These are phyloP conservation scores for Penicillium mononematosum DNA, from an alignment of 495 filamentous ascomycete genomes.

Conservation along the genomic window DNA sequence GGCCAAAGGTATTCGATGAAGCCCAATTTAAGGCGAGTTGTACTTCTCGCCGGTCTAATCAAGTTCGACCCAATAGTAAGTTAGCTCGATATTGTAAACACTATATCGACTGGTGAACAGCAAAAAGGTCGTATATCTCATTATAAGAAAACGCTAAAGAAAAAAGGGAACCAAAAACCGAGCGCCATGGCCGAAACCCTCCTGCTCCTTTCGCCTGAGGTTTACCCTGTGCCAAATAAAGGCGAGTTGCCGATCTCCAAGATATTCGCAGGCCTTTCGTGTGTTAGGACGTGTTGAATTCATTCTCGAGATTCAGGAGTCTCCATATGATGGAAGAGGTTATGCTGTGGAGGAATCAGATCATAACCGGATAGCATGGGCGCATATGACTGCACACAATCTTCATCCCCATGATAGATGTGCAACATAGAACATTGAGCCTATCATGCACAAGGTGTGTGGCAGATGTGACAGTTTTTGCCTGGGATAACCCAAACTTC, in stretches of 20 bases:
- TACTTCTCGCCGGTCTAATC: background rate
- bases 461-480: constrained; percentile 49
- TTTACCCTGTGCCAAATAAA: background rate
- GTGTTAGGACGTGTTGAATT: background rate
- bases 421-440: background rate
- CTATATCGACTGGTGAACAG: background rate
- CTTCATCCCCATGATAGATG: background rate
- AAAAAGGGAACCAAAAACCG: background rate
- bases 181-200: background rate
- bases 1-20: constrained; percentile 2
- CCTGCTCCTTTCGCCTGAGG: background rate
- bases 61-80: constrained; percentile 2
- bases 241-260: background rate
- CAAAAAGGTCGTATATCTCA: constrained; percentile 9
- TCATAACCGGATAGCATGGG: background rate
- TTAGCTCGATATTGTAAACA: background rate
- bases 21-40: background rate
- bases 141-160: constrained; percentile 6
- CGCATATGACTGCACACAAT: background rate
- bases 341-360: background rate
- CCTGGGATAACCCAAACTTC: constrained; percentile 53
- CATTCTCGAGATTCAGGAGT: background rate
- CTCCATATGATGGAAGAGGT: background rate
- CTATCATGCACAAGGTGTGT: constrained; percentile 34
- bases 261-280: background rate